Conservation (phyloP, 164 flowering plant genomes). For the Echeveria elegans region DNA sequence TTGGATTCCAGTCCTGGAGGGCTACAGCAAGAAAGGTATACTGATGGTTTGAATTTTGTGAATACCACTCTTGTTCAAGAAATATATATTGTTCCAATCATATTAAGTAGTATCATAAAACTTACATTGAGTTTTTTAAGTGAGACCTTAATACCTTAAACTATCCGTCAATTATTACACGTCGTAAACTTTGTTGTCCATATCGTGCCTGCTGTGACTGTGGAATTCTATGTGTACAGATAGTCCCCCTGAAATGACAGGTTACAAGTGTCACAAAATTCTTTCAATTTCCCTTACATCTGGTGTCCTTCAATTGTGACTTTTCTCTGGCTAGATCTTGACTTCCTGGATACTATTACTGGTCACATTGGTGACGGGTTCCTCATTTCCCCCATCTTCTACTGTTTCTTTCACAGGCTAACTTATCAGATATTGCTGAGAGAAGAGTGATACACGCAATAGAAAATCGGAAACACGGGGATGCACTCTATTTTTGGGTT, state of each 20-base stretch:
- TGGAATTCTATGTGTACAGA: too few relatives aligned
- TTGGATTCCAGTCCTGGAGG: constrained; percentile 98
- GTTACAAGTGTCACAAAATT: too few relatives aligned
- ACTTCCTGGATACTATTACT: too few relatives aligned
- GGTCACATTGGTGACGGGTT: neutral
- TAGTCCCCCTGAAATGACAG: too few relatives aligned
- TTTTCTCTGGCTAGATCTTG: too few relatives aligned
- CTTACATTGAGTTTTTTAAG: neutral
- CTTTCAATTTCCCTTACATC: too few relatives aligned
- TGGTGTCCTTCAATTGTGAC: too few relatives aligned
- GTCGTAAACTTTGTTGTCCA: too few relatives aligned
- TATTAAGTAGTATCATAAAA: neutral
- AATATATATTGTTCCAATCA: neutral
- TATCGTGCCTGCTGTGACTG: too few relatives aligned
- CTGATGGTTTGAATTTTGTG: neutral
- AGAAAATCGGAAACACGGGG: constrained; percentile 62
- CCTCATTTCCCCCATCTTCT: neutral
- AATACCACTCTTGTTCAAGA: neutral
- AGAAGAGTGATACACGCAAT: constrained; percentile 52
- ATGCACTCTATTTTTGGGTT: constrained; percentile 87
- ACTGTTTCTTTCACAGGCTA: constrained; percentile 6
- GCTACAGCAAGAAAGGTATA: constrained; percentile 74
- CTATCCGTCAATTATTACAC: too few relatives aligned
- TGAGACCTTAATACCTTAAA: neutral
- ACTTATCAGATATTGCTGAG: constrained; percentile 67